Conservation (phyloP, 345 rosid genomes). For the Eucalyptus erythrocorys region DNA sequence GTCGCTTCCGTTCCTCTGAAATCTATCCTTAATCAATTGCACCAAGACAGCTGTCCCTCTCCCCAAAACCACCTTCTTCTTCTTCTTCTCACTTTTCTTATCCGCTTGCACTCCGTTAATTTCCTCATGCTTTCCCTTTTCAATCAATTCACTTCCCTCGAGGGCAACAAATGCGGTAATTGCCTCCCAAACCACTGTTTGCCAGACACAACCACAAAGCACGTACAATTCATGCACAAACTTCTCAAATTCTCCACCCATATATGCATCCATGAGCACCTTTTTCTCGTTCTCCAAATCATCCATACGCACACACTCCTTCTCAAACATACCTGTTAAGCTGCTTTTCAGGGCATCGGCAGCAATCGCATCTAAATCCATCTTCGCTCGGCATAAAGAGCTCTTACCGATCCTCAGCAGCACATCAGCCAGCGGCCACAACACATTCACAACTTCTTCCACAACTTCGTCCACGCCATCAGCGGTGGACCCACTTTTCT, state of each 20-base stretch:
- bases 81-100: constrained; percentile 56
- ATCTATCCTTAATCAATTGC: constrained; percentile 53
- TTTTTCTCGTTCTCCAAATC: constrained; percentile 16
- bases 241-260: constrained; percentile 24
- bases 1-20: constrained; percentile 24
- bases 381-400: constrained; percentile 30
- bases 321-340: constrained; percentile 22
- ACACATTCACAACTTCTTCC: constrained; percentile 14
- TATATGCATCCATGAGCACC: constrained; percentile 10
- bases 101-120: constrained; percentile 22
- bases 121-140: constrained; percentile 17
- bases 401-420: constrained; percentile 38
- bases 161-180: constrained; percentile 46
- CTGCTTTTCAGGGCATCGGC: constrained; percentile 14
- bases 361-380: constrained; percentile 24
- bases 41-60: constrained; percentile 57
- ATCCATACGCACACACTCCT: background rate
- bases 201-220: constrained; percentile 42
- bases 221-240: constrained; percentile 39
- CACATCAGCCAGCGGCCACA: constrained; percentile 24
- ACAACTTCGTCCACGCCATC: background rate
- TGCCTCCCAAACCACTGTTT: constrained; percentile 70
- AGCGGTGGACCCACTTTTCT: constrained; percentile 5
- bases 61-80: constrained; percentile 61
- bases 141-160: constrained; percentile 39